phyloP scores from a whole-genome alignment of 2,329 filamentous ascomycete genomes.

The Colletotrichum shisoi region DNA sequence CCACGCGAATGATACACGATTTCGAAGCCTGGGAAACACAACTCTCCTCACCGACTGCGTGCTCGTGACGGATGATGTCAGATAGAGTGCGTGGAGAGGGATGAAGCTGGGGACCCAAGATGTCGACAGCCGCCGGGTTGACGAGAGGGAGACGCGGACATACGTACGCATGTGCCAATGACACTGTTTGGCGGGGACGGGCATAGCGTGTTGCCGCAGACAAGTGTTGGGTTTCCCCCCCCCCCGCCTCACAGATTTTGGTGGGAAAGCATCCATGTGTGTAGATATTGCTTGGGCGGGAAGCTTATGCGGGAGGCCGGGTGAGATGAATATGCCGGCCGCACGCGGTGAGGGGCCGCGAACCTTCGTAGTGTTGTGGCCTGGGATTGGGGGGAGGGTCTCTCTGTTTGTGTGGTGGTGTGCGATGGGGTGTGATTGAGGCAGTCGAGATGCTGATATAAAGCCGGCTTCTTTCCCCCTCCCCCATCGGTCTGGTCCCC shows the following conservation, averaged over 20 bases:
- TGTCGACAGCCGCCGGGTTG: too few relatives aligned
- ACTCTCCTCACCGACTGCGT: neutral
- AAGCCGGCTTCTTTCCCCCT: neutral
- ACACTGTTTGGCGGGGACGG: too few relatives aligned
- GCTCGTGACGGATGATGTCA: neutral
- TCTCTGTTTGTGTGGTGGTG: neutral
- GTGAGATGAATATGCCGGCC: too few relatives aligned
- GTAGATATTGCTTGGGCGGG: neutral
- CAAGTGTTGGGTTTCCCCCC: neutral
- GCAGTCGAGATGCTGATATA: neutral
- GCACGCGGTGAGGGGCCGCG: neutral
- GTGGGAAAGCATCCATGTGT: neutral
- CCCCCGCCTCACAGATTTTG: neutral
- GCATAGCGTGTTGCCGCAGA: too few relatives aligned
- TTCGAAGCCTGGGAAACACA: neutral
- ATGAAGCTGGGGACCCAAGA: too few relatives aligned
- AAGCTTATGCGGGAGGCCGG: neutral
- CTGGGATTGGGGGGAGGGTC: neutral
- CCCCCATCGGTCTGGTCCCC: too few relatives aligned
- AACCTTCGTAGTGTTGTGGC: neutral
- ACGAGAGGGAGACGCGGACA: too few relatives aligned
- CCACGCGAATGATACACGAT: slow-evolving; percentile 15
- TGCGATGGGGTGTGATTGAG: neutral
- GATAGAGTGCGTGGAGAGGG: neutral
- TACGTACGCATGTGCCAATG: too few relatives aligned